These are phyloP conservation scores for Dendrobium chrysotoxum DNA, from an alignment of 106 monocot genomes.

Conservation along the genomic window DNA sequence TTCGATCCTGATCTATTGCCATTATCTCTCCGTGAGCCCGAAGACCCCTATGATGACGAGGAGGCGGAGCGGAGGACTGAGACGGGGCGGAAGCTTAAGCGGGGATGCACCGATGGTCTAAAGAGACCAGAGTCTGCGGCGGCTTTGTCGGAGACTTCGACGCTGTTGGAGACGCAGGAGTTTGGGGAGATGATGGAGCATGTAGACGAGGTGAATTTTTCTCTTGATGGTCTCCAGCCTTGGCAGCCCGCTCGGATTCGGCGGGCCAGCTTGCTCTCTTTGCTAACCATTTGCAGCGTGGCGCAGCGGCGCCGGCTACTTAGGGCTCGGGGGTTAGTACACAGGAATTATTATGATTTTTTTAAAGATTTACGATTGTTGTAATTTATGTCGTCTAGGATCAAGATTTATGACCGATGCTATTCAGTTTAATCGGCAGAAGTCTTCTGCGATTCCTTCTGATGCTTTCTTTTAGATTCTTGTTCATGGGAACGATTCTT, in stretches of 20 bases:
- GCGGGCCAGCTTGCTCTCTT: conserved; percentile 62
- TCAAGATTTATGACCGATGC: background rate
- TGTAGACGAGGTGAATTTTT: conserved; percentile 89
- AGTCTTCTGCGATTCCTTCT: background rate
- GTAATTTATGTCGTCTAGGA: background rate
- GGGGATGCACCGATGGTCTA: conserved; percentile 1
- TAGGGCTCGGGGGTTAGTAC: conserved; percentile 75
- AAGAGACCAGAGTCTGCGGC: background rate
- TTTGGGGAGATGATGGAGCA: conserved; percentile 99
- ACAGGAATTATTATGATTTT: background rate
- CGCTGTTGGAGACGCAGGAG: conserved; percentile 96
- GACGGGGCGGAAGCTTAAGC: conserved; percentile 10
- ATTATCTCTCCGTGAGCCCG: background rate
- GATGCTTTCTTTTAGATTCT: background rate
- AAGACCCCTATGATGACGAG: conserved; percentile 4
- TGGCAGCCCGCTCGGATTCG: conserved; percentile 61
- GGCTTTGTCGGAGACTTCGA: conserved; percentile 35
- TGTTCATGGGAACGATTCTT: background rate
- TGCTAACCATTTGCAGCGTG: conserved; percentile 52
- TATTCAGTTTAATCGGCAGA: background rate
- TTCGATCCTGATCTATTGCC: conserved; percentile 31
- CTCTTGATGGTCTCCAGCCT: conserved; percentile 74
- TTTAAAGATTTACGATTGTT: background rate
- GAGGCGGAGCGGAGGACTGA: background rate
- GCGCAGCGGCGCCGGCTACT: conserved; percentile 68